Base-by-base conservation (phyloP, 1,284 basidiomycete genomes). In the Cutaneotrichosporon spelunceum region DNA sequence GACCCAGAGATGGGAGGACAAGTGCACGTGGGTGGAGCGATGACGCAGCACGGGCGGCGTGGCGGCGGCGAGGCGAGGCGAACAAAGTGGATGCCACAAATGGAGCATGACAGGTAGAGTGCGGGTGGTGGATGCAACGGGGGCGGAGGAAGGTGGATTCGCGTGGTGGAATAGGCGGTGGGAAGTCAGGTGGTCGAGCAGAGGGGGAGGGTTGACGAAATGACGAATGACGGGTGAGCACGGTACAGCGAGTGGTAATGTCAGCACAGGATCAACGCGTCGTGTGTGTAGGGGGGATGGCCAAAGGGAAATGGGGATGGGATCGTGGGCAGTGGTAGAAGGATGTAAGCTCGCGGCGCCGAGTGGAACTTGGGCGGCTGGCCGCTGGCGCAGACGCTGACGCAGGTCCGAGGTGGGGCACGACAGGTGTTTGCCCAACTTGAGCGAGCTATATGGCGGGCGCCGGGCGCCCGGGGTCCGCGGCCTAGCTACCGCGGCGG, bases 101-200 rank as follows among this genome's bases (percentile, higher is more conserved):
- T 7, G 19, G 7, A 1, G 16, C 19, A n/a, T 42, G 14, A 19
- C 7, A 42, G 39, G 39, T 3, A 19, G 16, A 19, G 23, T 26
- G 34, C 13, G 14, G 33, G 13, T 23, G 14, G 52, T 19, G 13
- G 33, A 27, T 16, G 34, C 23, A 34, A 53, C 21, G 52, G 19
- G 4, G 52, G 33, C 10, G 11, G 48, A 19, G 50, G 23, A 26
- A 53, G 34, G 33, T 36, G 33, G 33, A 36, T 53, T 36, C 5
- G 13, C 11, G n/a, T n/a, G 30, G 48, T 19, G 30, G 27, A 33
- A 30, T 45, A 27, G 26, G 44, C 11, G 27, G n/a, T 7, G 29
- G 13, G 24, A 53, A 34, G 52, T 53, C 52, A 53, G 52, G 52
- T 53, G 52, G 52, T 34, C 52, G 39, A 36, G 52, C 23, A 9